Evolutionary conservation across 257 asterid genomes (phyloP).

Genomic region (Penstemon newberryi): DNA sequence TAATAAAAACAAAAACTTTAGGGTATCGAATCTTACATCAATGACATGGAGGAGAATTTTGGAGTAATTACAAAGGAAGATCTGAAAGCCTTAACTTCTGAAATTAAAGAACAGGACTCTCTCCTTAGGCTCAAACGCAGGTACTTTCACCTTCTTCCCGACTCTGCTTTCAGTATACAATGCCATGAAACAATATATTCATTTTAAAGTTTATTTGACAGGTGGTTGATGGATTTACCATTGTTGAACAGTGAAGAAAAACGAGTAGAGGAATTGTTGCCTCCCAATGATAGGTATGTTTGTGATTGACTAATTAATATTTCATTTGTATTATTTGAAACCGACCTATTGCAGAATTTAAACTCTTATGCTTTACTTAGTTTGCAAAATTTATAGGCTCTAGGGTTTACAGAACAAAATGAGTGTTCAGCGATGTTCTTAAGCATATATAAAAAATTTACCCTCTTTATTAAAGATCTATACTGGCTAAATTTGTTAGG

Average conservation of each 20-base stretch:
- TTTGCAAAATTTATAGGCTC: background rate
- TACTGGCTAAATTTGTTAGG: background rate
- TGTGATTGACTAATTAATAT: background rate
- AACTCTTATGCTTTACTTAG: conserved; percentile 1
- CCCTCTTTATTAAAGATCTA: background rate
- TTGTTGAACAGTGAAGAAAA: conserved; percentile 46
- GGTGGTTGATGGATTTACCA: conserved; percentile 79
- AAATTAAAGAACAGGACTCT: conserved; percentile 49
- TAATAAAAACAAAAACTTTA: no score
- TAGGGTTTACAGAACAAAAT: background rate
- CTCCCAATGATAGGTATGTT: conserved; percentile 52
- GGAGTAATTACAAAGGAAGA: conserved; percentile 35
- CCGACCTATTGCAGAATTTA: conserved; percentile 2
- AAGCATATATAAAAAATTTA: background rate
- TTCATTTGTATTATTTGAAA: background rate
- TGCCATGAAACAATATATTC: background rate
- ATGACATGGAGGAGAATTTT: conserved; percentile 28
- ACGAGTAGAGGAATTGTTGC: conserved; percentile 41
- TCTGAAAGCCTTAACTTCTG: conserved; percentile 35
- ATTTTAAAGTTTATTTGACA: conserved; percentile 22
- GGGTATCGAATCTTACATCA: no score
- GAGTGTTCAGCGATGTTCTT: background rate
- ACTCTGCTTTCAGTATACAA: background rate
- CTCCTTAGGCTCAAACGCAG: conserved; percentile 66
- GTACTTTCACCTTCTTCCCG: conserved; percentile 26